Base-by-base conservation (phyloP, 441 rosid species). In the Dalechampia spathulata region DNA sequence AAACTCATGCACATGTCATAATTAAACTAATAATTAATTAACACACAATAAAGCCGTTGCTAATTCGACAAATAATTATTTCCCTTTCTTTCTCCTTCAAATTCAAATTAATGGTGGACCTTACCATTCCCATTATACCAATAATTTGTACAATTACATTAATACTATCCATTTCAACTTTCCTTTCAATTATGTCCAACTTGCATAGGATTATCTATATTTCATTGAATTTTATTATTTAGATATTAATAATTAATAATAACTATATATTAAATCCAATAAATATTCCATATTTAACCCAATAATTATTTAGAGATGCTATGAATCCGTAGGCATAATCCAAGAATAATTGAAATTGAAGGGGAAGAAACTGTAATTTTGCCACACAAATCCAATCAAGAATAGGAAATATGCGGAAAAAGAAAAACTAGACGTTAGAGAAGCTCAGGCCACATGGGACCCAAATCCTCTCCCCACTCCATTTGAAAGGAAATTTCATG, bases 1-100 rank as follows among this genome's bases (percentile, higher is more conserved):
- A n/a, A n/a, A n/a, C n/a, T n/a, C n/a, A n/a, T n/a, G n/a, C n/a
- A n/a, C n/a, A n/a, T n/a, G n/a, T n/a, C n/a, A n/a, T n/a, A n/a
- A n/a, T n/a, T n/a, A n/a, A n/a, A n/a, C n/a, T n/a, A n/a, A n/a
- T n/a, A n/a, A n/a, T n/a, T n/a, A 30, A 30, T 30, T 60, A 49
- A 45, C 54, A 55, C 72, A 48, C 63, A 57, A 41, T 7, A 58
- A 37, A 63, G 72, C 75, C 76, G 81, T 70, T 70, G 66, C 61
- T 22, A 58, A 32, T 52, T 21, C 58, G 23, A 36, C 41, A 51
- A 36, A 25, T 43, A 38, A 22, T 25, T n/a, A n/a, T 22, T 54
- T 50, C 52, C 49, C 25, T 32, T 39, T 9, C 19, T 5, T 0
- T 40, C 14, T 47, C 28, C 10, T 28, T 65, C 50, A 68, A 66